Evolutionary conservation across 495 filamentous ascomycete species (phyloP).

Genomic region (Penicillium daleae): DNA sequence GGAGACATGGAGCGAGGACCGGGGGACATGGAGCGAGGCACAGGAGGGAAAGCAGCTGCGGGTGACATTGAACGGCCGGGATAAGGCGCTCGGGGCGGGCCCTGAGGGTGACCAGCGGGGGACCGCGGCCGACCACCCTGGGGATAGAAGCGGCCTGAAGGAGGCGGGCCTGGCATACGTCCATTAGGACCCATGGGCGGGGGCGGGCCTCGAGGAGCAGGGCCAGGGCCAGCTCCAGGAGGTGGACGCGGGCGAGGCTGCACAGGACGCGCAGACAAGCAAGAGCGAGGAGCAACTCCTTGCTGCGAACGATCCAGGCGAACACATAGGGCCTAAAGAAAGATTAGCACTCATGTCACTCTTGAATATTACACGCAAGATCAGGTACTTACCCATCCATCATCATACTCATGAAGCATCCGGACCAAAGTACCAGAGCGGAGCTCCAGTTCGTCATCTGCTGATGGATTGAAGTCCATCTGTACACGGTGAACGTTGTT

Average conservation of each 20-base stretch:
- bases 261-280: slow-evolving; percentile 87
- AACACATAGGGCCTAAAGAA: slow-evolving; percentile 77
- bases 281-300: slow-evolving; percentile 91
- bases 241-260: slow-evolving; percentile 75
- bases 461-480: slow-evolving; percentile 89
- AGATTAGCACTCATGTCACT: slow-evolving; percentile 40
- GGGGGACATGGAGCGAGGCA: slow-evolving; percentile 25
- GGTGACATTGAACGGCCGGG: slow-evolving; percentile 35
- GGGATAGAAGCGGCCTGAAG: slow-evolving; percentile 44
- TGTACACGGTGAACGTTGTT: slow-evolving; percentile 85
- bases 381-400: slow-evolving; percentile 82
- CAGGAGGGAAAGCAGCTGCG: slow-evolving; percentile 17
- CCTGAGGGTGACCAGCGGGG: slow-evolving; percentile 33
- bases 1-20: slow-evolving; percentile 8
- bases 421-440: slow-evolving; percentile 79
- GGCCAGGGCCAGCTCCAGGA: slow-evolving; percentile 52
- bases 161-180: slow-evolving; percentile 31
- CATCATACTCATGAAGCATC: slow-evolving; percentile 94
- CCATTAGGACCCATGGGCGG: slow-evolving; percentile 57
- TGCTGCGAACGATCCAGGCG: slow-evolving; percentile 88
- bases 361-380: not conserved
- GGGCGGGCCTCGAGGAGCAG: slow-evolving; percentile 51
- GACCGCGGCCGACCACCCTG: slow-evolving; percentile 46
- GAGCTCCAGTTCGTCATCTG: slow-evolving; percentile 88
- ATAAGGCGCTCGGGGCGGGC: slow-evolving; percentile 41